Percentiles rank a stretch among this genome's conserved stretches.
Conservation (phyloP, 2,329 filamentous ascomycete species). For the Hypoxylon sp. region DNA sequence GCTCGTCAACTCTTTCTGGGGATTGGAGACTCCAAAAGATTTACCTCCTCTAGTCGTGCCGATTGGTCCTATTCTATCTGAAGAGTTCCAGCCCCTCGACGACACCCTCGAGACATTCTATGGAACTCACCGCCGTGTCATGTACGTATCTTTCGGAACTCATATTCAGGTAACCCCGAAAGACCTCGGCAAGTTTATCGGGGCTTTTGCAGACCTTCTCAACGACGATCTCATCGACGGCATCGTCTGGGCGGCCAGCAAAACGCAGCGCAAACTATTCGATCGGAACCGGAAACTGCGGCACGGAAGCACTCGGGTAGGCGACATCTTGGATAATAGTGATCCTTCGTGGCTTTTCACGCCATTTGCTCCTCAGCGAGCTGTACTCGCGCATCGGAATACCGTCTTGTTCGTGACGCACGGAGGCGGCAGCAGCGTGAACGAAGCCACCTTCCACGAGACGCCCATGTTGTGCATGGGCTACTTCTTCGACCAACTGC, state of each 20-base stretch:
- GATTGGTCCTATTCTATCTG: conserved; percentile 52
- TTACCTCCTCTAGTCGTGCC: conserved; percentile 50
- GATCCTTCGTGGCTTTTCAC: conserved; percentile 46
- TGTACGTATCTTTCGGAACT: conserved; percentile 54
- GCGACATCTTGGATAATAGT: conserved; percentile 42
- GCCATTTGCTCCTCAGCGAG: conserved; percentile 51
- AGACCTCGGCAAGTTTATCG: conserved; percentile 46
- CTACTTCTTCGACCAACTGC: conserved; percentile 54
- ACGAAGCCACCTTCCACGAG: conserved; percentile 52
- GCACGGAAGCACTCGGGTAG: conserved; percentile 24
- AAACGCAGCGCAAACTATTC: conserved; percentile 38
- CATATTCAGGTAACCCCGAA: conserved; percentile 47
- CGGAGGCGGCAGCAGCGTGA: conserved; percentile 52
- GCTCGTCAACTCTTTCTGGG: conserved; percentile 55
- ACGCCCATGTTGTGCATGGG: conserved; percentile 48
- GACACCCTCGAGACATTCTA: conserved; percentile 44
- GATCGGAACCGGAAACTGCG: conserved; percentile 23
- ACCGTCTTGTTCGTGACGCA: conserved; percentile 52
- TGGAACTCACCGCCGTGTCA: conserved; percentile 40
- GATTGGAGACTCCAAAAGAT: conserved; percentile 52
- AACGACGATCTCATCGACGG: conserved; percentile 47
- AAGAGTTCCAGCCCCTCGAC: conserved; percentile 47
- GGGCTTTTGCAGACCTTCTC: conserved; percentile 42
- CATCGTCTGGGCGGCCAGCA: conserved; percentile 49
- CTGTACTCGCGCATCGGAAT: conserved; percentile 48